A percentile compares a stretch with the other conserved stretches of the same genome.
These are phyloP conservation scores for Sphagnum contortum DNA, from an alignment of 225 moss, liverwort and hornwort species.

Conservation along the genomic window DNA sequence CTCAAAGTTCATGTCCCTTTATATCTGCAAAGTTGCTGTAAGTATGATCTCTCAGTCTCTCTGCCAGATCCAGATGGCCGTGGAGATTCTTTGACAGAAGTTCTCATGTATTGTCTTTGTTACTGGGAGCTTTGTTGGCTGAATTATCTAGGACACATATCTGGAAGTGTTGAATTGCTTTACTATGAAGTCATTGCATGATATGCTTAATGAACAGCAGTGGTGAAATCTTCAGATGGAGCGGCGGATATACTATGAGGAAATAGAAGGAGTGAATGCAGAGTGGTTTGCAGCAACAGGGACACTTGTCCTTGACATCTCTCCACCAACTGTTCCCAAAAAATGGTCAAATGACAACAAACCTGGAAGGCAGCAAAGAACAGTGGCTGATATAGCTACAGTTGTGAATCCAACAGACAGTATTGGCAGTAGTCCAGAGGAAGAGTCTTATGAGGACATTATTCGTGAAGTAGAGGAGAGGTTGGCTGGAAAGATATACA, in stretches of 20 bases:
- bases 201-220: background rate
- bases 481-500: slow-evolving; percentile 67
- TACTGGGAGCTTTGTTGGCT: background rate
- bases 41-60: slow-evolving; percentile 5
- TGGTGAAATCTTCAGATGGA: slow-evolving; percentile 55
- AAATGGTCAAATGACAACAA: slow-evolving; percentile 44
- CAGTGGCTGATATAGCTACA: slow-evolving; percentile 82
- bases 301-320: slow-evolving; percentile 74
- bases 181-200: no score
- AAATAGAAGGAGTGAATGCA: slow-evolving; percentile 81
- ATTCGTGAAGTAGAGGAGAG: slow-evolving; percentile 86
- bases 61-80: background rate
- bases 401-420: slow-evolving; percentile 82
- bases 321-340: slow-evolving; percentile 34
- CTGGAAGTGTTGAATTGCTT: no score
- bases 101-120: no score
- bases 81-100: background rate
- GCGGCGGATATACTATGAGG: slow-evolving; percentile 93
- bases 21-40: slow-evolving; percentile 87
- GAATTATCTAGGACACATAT: no score
- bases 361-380: slow-evolving; percentile 61
- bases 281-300: slow-evolving; percentile 96
- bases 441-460: slow-evolving; percentile 67
- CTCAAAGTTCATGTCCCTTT: slow-evolving; percentile 93
- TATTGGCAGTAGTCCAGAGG: slow-evolving; percentile 39